Base-by-base conservation (phyloP, 257 asterid genomes). In the Catharanthus roseus region DNA sequence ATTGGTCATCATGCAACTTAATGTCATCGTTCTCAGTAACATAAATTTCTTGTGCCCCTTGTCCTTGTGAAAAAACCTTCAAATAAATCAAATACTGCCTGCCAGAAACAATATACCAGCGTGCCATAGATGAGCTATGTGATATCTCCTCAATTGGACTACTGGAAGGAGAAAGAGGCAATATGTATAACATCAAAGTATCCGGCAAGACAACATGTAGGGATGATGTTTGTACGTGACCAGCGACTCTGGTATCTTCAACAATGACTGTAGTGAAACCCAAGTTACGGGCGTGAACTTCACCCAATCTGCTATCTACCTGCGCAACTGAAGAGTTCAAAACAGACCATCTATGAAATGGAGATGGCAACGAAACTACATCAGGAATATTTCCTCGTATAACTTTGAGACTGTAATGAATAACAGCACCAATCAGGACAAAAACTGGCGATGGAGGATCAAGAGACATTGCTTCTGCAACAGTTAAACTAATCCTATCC, bases 391-490 rank as follows among this genome's bases (percentile, higher is more conserved):
- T 90, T 71, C 82, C 81, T 18, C 92, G 96, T 67, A 90, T 89
- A 69, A 93, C 89, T 77, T 86, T 93, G 42, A 93, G 89, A 68
- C 80, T 90, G 73, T 86, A 93, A 21, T 60, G 85, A 68, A 93
- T 80, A 75, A 83, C 78, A 56, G 93, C 98, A 77, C 92, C 98
- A 74, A 87, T 73, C 68, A 90, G 89, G 76, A 93, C 95, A 80
- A 77, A 78, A 34, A 90, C 91, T 51, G 97, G 98, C 7, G 98
- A 93, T 5, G 95, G 88, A 77, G 98, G 98, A 70, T 90, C 85
- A 12, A 93, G 86, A 79, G 95, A 86, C 92, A 93, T 93, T 45
- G 97, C 98, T 89, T 93, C 98, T 53, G 98, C 97, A 47, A 90
- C 96, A 31, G 97, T 93, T 79, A 93, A 80, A 56, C 76, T 83